Conservation (phyloP, 164 flowering plant species). For the Protea cynaroides region DNA sequence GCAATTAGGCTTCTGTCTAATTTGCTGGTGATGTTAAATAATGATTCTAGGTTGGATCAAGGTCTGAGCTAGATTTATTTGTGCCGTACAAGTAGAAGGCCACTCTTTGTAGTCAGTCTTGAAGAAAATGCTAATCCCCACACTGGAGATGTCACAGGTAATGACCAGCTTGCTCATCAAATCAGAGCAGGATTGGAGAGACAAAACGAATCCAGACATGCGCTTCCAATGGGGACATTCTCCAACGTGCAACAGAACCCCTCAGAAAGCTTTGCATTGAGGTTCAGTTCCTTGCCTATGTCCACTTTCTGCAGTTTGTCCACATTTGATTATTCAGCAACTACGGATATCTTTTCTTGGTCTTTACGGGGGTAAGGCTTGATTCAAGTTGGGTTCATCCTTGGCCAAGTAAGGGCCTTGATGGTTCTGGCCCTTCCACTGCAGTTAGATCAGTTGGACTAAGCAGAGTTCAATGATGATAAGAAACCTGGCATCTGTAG, state of each 20-base stretch:
- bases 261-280: conserved; percentile 57
- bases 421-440: conserved; percentile 91
- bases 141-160: conserved; percentile 40
- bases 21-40: conserved; percentile 9
- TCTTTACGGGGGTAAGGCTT: conserved; percentile 47
- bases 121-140: conserved; percentile 32
- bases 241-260: conserved; percentile 49
- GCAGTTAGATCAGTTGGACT: conserved; percentile 63
- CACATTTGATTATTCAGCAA: neutral
- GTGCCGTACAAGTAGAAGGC: conserved; percentile 97
- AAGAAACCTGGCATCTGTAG: conserved; percentile 98
- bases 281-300: conserved; percentile 35
- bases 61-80: conserved; percentile 68
- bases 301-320: neutral
- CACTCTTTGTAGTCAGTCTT: conserved; percentile 55
- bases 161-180: conserved; percentile 81
- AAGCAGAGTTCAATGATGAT: conserved; percentile 94
- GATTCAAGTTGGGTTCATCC: conserved; percentile 62
- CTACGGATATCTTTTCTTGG: conserved; percentile 1
- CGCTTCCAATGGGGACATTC: conserved; percentile 43
- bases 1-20: neutral
- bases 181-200: conserved; percentile 50
- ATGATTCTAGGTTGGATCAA: conserved; percentile 83
- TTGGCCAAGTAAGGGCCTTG: conserved; percentile 60
- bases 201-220: conserved; percentile 37